phyloP scores from a whole-genome alignment of 352 stramenopile genomes.

The Albugo laibachii region DNA sequence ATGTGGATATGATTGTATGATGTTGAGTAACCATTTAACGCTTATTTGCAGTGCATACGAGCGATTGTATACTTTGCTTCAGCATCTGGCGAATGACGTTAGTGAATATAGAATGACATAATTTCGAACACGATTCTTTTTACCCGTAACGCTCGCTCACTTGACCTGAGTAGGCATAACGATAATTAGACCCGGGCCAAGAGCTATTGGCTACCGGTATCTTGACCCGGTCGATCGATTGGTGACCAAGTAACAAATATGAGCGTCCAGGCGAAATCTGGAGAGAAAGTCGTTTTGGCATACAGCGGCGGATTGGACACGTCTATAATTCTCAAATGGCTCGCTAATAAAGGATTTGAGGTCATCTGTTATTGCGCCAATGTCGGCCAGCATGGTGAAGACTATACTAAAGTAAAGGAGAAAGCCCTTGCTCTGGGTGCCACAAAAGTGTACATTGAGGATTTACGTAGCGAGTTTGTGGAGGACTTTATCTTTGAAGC shows the following conservation, averaged over 20 bases:
- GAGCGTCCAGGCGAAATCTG: slow-evolving; percentile 45
- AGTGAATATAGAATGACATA: slow-evolving; percentile 1
- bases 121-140: too few relatives aligned
- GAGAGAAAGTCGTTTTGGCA: slow-evolving; percentile 89
- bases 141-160: not conserved
- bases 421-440: slow-evolving; percentile 72
- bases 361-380: slow-evolving; percentile 98
- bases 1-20: slow-evolving; percentile 8
- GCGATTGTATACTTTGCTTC: slow-evolving; percentile 51
- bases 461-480: slow-evolving; percentile 96
- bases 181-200: not conserved
- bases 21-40: too few relatives aligned
- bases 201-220: too few relatives aligned
- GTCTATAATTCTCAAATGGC: slow-evolving; percentile 97
- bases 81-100: slow-evolving; percentile 1
- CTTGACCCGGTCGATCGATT: too few relatives aligned
- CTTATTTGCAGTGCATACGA: slow-evolving; percentile 37
- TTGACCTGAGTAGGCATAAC: slow-evolving; percentile 1
- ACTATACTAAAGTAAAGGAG: slow-evolving; percentile 88
- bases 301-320: slow-evolving; percentile 97
- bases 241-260: slow-evolving; percentile 10
- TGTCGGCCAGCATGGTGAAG: slow-evolving; percentile 91
- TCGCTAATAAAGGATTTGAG: slow-evolving; percentile 95
- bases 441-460: slow-evolving; percentile 86
- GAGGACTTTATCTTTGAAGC: slow-evolving; percentile 85